A percentile compares a stretch with the other conserved stretches of the same genome.
phyloP scores from a whole-genome alignment of 2,329 filamentous ascomycete genomes.

The Pyricularia sp. region DNA sequence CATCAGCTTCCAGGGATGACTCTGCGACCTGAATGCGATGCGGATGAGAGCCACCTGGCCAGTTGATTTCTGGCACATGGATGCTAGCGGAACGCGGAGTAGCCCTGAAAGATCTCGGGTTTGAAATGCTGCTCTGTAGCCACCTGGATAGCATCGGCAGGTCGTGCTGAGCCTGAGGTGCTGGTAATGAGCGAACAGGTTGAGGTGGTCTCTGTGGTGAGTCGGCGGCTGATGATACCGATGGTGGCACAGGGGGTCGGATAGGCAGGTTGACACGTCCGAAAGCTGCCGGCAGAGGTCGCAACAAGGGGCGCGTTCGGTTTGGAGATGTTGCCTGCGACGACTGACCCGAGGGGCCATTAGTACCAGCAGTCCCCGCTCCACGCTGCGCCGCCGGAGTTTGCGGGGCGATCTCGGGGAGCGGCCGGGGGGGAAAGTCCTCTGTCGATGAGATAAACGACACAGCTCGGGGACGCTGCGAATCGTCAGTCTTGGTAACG shows the following conservation, averaged over 20 bases:
- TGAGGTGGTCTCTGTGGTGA: background rate
- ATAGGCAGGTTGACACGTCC: background rate
- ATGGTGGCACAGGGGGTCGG: background rate
- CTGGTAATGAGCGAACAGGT: background rate
- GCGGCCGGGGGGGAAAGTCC: background rate
- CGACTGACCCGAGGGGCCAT: background rate
- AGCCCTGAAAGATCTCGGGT: background rate
- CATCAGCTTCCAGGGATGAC: constrained; percentile 3
- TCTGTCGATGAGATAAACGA: background rate
- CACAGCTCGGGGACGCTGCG: background rate
- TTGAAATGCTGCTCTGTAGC: background rate
- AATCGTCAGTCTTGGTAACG: background rate
- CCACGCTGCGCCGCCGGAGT: background rate
- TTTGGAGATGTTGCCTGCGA: background rate
- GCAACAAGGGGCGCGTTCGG: background rate
- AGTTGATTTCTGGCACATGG: background rate
- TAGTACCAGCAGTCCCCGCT: background rate
- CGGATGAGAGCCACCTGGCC: background rate
- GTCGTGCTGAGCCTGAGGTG: background rate
- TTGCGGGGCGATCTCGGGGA: background rate
- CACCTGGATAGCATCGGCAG: constrained; percentile 3
- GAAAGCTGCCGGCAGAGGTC: background rate
- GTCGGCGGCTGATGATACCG: constrained; percentile 1
- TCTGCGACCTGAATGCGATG: background rate
- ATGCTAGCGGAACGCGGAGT: background rate